Conservation (phyloP, 306 rosid species). For the Quercus mongolica region DNA sequence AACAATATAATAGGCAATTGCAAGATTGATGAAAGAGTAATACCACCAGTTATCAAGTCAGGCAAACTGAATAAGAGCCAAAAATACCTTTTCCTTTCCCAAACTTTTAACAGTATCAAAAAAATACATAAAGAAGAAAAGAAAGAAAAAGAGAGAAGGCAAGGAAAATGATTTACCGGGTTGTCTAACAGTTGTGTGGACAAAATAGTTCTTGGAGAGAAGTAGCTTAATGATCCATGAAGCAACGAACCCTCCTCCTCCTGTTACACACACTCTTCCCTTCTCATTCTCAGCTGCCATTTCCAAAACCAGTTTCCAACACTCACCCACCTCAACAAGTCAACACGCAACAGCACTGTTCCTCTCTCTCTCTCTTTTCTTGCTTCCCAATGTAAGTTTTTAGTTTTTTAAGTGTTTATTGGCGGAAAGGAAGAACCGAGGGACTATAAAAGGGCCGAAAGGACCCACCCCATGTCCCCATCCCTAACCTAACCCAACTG, state of each 20-base stretch:
- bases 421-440: no score
- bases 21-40: no score
- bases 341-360: neutral
- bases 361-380: neutral
- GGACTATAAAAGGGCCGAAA: no score
- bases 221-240: constrained; percentile 69
- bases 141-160: neutral
- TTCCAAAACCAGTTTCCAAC: neutral
- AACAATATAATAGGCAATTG: no score
- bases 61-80: no score
- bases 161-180: constrained; percentile 31
- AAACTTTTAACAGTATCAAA: no score
- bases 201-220: constrained; percentile 57
- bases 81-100: no score
- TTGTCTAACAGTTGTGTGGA: constrained; percentile 67
- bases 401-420: no score
- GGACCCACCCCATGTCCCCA: no score
- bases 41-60: no score
- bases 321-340: neutral
- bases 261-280: constrained; percentile 62
- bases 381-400: no score
- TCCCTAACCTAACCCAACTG: no score
- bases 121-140: neutral
- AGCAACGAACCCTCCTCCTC: constrained; percentile 76
- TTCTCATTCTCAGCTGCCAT: constrained; percentile 9